A percentile compares a stretch with the other conserved stretches of the same genome.
These are phyloP conservation scores for Flaveria ramosissima DNA, from an alignment of 129 eudicot genomes.

Conservation along the genomic window DNA sequence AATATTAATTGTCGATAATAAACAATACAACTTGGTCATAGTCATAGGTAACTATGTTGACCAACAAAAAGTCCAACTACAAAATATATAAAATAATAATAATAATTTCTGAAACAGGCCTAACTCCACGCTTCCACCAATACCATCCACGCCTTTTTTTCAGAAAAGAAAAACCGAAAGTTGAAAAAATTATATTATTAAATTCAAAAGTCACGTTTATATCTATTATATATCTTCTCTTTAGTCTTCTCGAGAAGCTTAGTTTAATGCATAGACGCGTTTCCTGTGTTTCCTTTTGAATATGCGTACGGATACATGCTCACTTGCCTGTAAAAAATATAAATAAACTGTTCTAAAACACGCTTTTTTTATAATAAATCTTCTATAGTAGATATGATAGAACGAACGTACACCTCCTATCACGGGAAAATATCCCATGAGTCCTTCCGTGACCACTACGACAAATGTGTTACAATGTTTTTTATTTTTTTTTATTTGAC, in stretches of 20 bases:
- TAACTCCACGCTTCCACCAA: constrained; percentile 18
- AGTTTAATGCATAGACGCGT: constrained; percentile 22
- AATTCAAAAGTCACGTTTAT: constrained; percentile 20
- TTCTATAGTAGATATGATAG: too few species aligned
- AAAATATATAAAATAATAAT: neutral
- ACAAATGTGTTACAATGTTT: too few species aligned
- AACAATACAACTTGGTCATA: constrained; percentile 28
- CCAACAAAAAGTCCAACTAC: constrained; percentile 23
- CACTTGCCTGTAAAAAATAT: constrained; percentile 37
- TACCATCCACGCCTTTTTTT: constrained; percentile 19
- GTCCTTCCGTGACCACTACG: too few species aligned
- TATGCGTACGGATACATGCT: constrained; percentile 30
- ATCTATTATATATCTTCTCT: constrained; percentile 1
- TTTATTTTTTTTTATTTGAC: too few species aligned
- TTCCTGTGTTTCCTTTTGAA: constrained; percentile 39
- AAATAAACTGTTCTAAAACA: too few species aligned
- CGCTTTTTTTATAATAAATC: too few species aligned
- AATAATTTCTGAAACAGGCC: constrained; percentile 20
- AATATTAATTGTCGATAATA: constrained; percentile 17
- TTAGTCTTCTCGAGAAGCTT: constrained; percentile 1
- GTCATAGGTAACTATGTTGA: constrained; percentile 22
- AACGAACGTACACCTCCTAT: too few species aligned
- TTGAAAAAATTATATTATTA: neutral
- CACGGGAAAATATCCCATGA: too few species aligned
- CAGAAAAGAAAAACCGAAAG: neutral